These are phyloP conservation scores for Alternaria viburni DNA, from an alignment of 2,329 filamentous ascomycete genomes.

Conservation along the genomic window DNA sequence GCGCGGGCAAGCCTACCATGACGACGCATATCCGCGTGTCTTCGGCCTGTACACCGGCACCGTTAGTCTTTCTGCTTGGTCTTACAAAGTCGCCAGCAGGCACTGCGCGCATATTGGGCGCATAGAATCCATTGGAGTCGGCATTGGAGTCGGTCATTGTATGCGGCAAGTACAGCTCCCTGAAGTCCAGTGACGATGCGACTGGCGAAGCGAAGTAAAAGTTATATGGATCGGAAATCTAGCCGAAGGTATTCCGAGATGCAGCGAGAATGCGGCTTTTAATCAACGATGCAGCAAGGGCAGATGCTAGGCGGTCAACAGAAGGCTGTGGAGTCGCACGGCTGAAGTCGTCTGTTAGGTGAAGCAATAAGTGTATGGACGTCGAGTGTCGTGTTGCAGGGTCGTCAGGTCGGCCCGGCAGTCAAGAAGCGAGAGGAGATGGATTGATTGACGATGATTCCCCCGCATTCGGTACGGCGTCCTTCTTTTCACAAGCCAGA, in stretches of 20 bases:
- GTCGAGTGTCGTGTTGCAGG: conserved; percentile 35
- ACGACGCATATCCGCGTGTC: conserved; percentile 97
- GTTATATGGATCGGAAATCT: conserved; percentile 34
- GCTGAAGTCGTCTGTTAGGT: conserved; percentile 14
- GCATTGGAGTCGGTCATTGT: conserved; percentile 46
- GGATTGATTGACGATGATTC: conserved; percentile 42
- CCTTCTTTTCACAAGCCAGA: conserved; percentile 35
- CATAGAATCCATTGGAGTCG: conserved; percentile 46
- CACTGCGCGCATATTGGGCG: conserved; percentile 49
- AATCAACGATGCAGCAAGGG: conserved; percentile 15
- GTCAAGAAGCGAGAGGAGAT: conserved; percentile 40
- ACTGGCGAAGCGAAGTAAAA: conserved; percentile 23
- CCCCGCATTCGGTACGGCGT: conserved; percentile 44
- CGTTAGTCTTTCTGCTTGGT: conserved; percentile 58
- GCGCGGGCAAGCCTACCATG: conserved; percentile 95
- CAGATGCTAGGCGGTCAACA: conserved; percentile 26
- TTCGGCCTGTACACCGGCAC: conserved; percentile 83
- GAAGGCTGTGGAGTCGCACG: conserved; percentile 11
- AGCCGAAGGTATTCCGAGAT: conserved; percentile 40
- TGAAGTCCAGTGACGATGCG: conserved; percentile 20
- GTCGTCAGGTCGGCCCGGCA: conserved; percentile 41
- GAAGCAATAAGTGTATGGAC: conserved; percentile 30
- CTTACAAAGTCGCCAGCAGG: conserved; percentile 53
- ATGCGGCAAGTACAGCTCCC: conserved; percentile 36
- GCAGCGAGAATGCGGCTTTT: conserved; percentile 29